Evolutionary conservation across 345 rosid genomes (phyloP).

Genomic region (Pugionium dolabratum): DNA sequence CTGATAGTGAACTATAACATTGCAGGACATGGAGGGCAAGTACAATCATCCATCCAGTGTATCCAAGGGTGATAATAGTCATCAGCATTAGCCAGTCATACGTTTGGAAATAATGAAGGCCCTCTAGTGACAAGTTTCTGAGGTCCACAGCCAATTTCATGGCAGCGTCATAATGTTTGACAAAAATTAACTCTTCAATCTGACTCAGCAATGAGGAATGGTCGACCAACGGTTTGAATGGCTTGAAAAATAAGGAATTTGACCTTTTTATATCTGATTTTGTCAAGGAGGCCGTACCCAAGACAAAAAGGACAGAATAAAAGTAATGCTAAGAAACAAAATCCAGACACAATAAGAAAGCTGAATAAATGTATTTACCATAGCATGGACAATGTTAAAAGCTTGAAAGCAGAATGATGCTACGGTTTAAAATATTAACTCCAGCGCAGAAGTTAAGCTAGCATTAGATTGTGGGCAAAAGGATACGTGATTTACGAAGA

Average conservation of each 20-base stretch:
- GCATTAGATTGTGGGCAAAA: constrained; percentile 19
- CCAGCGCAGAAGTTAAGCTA: constrained; percentile 17
- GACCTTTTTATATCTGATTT: constrained; percentile 72
- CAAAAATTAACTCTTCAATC: constrained; percentile 64
- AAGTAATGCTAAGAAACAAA: constrained; percentile 8
- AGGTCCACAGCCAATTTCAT: constrained; percentile 67
- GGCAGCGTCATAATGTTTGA: constrained; percentile 60
- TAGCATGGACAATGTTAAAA: constrained; percentile 19
- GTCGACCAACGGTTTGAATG: constrained; percentile 67
- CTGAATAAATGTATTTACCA: background rate
- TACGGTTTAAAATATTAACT: background rate
- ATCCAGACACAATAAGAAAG: background rate
- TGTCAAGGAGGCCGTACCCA: constrained; percentile 49
- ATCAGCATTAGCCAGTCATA: constrained; percentile 97
- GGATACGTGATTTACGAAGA: constrained; percentile 89
- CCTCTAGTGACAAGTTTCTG: constrained; percentile 80
- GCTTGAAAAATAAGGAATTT: constrained; percentile 73
- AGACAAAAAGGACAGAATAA: background rate
- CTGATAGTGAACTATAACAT: constrained; percentile 70
- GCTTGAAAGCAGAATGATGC: constrained; percentile 22
- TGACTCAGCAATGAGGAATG: constrained; percentile 50
- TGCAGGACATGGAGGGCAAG: constrained; percentile 83
- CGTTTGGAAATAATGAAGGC: constrained; percentile 93
- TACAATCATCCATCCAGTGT: constrained; percentile 88
- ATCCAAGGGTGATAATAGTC: constrained; percentile 82